These are phyloP conservation scores for Prunus campanulata DNA, from an alignment of 306 rosid genomes.

Conservation along the genomic window DNA sequence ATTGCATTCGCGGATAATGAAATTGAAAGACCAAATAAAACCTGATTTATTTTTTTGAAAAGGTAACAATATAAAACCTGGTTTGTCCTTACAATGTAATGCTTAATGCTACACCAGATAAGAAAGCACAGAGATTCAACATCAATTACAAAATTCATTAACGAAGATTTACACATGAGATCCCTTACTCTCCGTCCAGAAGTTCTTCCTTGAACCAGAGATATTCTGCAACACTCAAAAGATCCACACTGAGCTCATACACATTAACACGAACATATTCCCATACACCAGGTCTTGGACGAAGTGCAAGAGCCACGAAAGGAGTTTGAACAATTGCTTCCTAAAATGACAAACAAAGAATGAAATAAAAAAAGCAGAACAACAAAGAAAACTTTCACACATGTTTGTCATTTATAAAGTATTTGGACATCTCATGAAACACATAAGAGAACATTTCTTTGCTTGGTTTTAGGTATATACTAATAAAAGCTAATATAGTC, in stretches of 20 bases:
- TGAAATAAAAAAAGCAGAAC: conserved; percentile 1
- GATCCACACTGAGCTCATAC: conserved; percentile 70
- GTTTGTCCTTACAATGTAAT: background rate
- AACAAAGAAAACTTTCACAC: background rate
- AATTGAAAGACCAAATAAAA: background rate
- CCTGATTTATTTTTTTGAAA: background rate
- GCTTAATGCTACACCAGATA: background rate
- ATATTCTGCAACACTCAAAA: conserved; percentile 65
- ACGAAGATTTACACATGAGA: conserved; percentile 19
- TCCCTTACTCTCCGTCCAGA: conserved; percentile 50
- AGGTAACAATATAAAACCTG: background rate
- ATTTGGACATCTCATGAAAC: background rate
- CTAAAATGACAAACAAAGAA: conserved; percentile 22
- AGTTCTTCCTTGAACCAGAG: conserved; percentile 74
- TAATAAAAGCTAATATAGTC: too few relatives aligned
- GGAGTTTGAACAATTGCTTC: conserved; percentile 80
- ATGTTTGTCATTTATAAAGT: background rate
- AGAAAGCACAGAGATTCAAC: conserved; percentile 9
- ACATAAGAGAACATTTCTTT: background rate
- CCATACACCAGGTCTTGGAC: conserved; percentile 81
- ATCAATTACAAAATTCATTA: background rate
- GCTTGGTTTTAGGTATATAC: background rate
- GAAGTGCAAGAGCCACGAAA: conserved; percentile 71
- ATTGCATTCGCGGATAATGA: background rate
- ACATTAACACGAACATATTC: conserved; percentile 78